These are phyloP conservation scores for Adiantum capillusveneris DNA, from an alignment of 75 land plant genomes.

Conservation along the genomic window DNA sequence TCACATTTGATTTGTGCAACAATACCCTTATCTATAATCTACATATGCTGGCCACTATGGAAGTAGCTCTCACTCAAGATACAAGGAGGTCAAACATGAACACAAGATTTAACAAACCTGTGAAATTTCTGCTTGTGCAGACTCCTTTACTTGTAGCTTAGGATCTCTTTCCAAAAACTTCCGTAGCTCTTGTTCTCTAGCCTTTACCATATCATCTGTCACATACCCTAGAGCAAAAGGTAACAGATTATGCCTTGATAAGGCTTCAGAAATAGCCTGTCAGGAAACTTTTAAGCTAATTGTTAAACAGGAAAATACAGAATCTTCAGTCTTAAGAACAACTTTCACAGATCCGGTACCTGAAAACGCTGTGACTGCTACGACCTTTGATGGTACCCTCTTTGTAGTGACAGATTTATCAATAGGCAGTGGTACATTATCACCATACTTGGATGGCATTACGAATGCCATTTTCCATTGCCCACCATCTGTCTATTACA, in stretches of 20 bases:
- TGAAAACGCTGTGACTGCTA: conserved; percentile 79
- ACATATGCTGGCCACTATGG: too few species aligned
- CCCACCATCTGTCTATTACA: conserved; percentile 19
- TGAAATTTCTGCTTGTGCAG: conserved; percentile 64
- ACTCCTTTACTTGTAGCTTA: conserved; percentile 43
- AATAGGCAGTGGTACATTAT: conserved; percentile 57
- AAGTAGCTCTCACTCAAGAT: too few species aligned
- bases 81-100: not conserved
- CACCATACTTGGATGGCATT: conserved; percentile 88
- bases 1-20: too few species aligned
- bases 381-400: conserved; percentile 51
- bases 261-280: too few species aligned
- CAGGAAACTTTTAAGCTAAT: too few species aligned
- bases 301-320: too few species aligned
- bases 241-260: not conserved
- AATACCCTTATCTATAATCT: too few species aligned
- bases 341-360: too few species aligned
- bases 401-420: conserved; percentile 58
- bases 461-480: conserved; percentile 93
- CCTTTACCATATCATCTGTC: conserved; percentile 64
- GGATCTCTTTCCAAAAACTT: conserved; percentile 42
- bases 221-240: conserved; percentile 53
- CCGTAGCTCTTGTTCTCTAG: conserved; percentile 50
- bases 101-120: conserved; percentile 41
- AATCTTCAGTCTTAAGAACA: too few species aligned